These are phyloP conservation scores for Dictyostelium purpureum DNA, from an alignment of 78 protist species.

Conservation along the genomic window DNA sequence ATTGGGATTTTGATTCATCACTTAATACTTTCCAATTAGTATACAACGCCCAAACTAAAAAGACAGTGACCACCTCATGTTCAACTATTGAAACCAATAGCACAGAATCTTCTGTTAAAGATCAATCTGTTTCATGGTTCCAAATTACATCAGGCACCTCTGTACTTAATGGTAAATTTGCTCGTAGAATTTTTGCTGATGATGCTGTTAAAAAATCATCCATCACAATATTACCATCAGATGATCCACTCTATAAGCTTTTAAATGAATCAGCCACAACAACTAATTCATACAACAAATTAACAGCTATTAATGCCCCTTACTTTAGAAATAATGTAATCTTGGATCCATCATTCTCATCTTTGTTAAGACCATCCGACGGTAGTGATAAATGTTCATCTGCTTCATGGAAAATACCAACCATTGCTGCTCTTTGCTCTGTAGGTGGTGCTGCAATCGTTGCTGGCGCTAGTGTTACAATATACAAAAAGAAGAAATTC, in stretches of 20 bases:
- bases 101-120: not conserved
- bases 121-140: not conserved
- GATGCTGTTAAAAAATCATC: not conserved
- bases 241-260: slow-evolving; percentile 10
- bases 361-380: not conserved
- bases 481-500: not conserved
- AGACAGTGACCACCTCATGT: not conserved
- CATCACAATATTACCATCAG: not conserved
- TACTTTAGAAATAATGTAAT: not conserved
- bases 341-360: slow-evolving; percentile 29
- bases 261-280: not conserved
- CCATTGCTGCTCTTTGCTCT: not conserved
- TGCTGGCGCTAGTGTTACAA: not conserved
- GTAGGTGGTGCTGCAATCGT: slow-evolving; percentile 25
- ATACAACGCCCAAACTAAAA: slow-evolving; percentile 22
- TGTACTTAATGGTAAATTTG: not conserved
- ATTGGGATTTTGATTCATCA: not conserved
- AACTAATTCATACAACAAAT: not conserved
- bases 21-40: not conserved
- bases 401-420: slow-evolving; percentile 29
- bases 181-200: slow-evolving; percentile 4
- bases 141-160: not conserved
- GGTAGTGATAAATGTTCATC: too few relatives aligned
- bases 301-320: slow-evolving; percentile 9
- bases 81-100: not conserved